Conservation (phyloP, 768 basidiomycete genomes). For the Lactifluus piperatus region DNA sequence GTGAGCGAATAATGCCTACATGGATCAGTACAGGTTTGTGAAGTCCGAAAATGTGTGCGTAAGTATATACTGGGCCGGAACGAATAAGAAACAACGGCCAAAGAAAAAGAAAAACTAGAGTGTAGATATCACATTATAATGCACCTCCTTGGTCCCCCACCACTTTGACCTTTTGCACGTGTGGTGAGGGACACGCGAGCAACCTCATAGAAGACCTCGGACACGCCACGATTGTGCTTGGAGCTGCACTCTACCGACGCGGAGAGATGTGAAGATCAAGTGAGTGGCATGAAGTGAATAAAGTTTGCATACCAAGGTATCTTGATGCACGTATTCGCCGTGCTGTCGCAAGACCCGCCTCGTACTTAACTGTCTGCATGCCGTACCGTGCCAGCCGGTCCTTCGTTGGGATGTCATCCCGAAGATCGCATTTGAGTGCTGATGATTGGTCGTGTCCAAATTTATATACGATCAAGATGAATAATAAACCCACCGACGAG, state of each 20-base stretch:
- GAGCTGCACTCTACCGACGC: constrained; percentile 84
- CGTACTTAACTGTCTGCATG: constrained; percentile 75
- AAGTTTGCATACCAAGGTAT: constrained; percentile 64
- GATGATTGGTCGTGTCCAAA: not conserved
- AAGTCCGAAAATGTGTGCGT: constrained; percentile 8
- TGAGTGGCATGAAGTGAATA: not conserved
- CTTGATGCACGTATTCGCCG: constrained; percentile 87
- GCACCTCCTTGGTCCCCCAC: constrained; percentile 34
- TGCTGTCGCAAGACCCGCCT: constrained; percentile 83
- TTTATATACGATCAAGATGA: constrained; percentile 7
- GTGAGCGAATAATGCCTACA: constrained; percentile 11
- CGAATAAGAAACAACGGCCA: not conserved
- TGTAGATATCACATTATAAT: constrained; percentile 43
- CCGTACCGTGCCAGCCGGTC: constrained; percentile 68
- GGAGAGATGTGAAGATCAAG: not conserved
- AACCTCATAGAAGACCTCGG: constrained; percentile 89
- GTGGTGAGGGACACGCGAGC: constrained; percentile 77
- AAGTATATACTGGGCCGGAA: constrained; percentile 9
- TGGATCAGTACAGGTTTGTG: constrained; percentile 11
- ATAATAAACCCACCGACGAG: constrained; percentile 69
- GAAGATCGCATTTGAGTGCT: constrained; percentile 94
- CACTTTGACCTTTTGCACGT: constrained; percentile 52
- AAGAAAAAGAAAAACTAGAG: not conserved
- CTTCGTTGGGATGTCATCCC: constrained; percentile 68
- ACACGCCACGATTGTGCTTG: constrained; percentile 91